Conservation (phyloP, 2,329 filamentous ascomycete genomes). For the Cadophora sp. region DNA sequence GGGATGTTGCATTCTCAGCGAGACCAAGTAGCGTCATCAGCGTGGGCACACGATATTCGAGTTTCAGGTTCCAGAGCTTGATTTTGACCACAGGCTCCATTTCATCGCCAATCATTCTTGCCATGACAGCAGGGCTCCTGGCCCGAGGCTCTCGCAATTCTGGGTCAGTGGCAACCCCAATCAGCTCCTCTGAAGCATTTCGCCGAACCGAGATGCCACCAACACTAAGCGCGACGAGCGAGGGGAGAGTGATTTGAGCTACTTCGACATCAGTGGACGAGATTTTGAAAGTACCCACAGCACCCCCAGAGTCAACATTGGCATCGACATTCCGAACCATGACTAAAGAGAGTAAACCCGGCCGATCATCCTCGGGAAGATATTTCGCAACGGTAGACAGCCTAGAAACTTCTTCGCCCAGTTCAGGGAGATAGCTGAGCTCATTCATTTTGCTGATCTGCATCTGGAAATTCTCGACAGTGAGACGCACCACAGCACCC, state of each 20-base stretch:
- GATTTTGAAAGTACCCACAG: conserved; percentile 69
- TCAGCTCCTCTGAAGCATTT: conserved; percentile 72
- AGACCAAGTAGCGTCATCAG: conserved; percentile 81
- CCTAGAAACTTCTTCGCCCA: conserved; percentile 81
- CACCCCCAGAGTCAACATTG: conserved; percentile 68
- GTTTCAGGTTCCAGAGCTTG: conserved; percentile 80
- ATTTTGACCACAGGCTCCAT: conserved; percentile 90
- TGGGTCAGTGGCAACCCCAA: conserved; percentile 58
- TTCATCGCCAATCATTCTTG: conserved; percentile 90
- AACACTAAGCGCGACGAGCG: conserved; percentile 80
- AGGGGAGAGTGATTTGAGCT: conserved; percentile 84
- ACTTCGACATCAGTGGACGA: conserved; percentile 69
- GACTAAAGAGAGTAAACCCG: conserved; percentile 80
- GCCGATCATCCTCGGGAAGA: conserved; percentile 91
- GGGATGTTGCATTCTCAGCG: conserved; percentile 67
- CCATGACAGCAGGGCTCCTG: conserved; percentile 77
- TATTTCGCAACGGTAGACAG: conserved; percentile 92
- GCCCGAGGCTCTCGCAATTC: conserved; percentile 38
- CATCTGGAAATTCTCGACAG: conserved; percentile 68
- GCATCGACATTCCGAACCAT: conserved; percentile 69
- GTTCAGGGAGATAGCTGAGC: conserved; percentile 69
- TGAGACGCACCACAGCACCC: conserved; percentile 79
- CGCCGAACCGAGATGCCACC: conserved; percentile 66
- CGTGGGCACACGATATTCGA: conserved; percentile 90
- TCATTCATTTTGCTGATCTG: conserved; percentile 68